These are phyloP conservation scores for Trametes sanguinea DNA, from an alignment of 768 basidiomycete species.

Conservation along the genomic window DNA sequence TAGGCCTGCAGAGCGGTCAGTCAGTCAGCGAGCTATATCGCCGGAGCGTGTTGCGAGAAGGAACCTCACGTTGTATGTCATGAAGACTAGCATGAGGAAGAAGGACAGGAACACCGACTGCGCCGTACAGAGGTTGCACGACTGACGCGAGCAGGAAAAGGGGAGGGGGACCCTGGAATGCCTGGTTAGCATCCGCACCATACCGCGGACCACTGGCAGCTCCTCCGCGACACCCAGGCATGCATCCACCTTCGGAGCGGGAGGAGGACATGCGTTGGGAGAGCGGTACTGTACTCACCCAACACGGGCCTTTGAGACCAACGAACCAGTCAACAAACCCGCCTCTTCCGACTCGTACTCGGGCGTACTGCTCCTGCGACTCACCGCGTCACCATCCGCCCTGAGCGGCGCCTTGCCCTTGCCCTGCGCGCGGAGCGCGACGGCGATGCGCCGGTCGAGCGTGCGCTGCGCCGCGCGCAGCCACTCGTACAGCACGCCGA, in stretches of 20 bases:
- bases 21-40: not conserved
- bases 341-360: slow-evolving; percentile 52
- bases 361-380: slow-evolving; percentile 42
- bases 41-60: slow-evolving; percentile 11
- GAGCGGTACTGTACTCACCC: slow-evolving; percentile 43
- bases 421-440: slow-evolving; percentile 43
- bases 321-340: slow-evolving; percentile 52
- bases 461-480: slow-evolving; percentile 62
- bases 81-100: slow-evolving; percentile 94
- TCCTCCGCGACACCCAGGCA: too few relatives aligned
- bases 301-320: slow-evolving; percentile 37
- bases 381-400: slow-evolving; percentile 31
- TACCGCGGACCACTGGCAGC: too few relatives aligned
- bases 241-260: too few relatives aligned
- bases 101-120: slow-evolving; percentile 76
- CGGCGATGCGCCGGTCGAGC: slow-evolving; percentile 62
- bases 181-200: too few relatives aligned
- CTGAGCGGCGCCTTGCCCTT: slow-evolving; percentile 46
- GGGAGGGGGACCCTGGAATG: slow-evolving; percentile 52
- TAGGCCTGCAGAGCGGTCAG: slow-evolving; percentile 59
- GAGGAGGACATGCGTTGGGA: too few relatives aligned
- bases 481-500: slow-evolving; percentile 82
- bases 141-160: slow-evolving; percentile 47
- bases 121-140: slow-evolving; percentile 75
- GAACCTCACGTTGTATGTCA: slow-evolving; percentile 87